Percentiles rank a stretch among this genome's conserved stretches.
Evolutionary conservation across 352 stramenopile species (phyloP).

Genomic region (Globisporangium carolinianum): DNA sequence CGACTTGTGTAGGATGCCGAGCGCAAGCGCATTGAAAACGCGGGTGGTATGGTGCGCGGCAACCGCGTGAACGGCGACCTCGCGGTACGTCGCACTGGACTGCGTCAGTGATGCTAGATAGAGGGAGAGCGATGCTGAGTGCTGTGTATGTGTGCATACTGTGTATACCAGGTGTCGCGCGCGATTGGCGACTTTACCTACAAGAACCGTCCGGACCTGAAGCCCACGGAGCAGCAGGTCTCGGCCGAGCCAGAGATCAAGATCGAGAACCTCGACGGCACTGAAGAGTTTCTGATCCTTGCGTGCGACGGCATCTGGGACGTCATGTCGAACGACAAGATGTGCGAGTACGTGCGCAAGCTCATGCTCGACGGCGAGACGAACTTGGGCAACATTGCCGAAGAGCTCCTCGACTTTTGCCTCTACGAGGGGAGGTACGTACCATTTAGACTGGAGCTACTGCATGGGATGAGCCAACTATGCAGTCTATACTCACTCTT

Average conservation of each 20-base stretch:
- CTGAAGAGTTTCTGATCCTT: constrained; percentile 89
- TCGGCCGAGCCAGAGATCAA: constrained; percentile 87
- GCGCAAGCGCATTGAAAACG: constrained; percentile 59
- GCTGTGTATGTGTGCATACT: constrained; percentile 7
- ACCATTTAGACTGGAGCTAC: no score
- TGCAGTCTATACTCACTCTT: no score
- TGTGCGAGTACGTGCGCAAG: constrained; percentile 77
- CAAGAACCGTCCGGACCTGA: constrained; percentile 56
- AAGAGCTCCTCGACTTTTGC: constrained; percentile 78
- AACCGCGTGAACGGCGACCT: constrained; percentile 83
- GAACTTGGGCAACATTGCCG: constrained; percentile 64
- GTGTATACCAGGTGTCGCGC: constrained; percentile 54
- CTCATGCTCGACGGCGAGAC: constrained; percentile 64
- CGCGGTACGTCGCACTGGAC: constrained; percentile 32
- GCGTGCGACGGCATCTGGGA: constrained; percentile 93
- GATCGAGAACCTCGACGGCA: constrained; percentile 61
- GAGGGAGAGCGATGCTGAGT: neutral
- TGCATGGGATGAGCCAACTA: no score
- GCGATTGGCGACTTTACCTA: constrained; percentile 77
- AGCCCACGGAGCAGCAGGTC: constrained; percentile 63
- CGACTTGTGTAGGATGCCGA: constrained; percentile 37
- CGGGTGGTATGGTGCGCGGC: constrained; percentile 58
- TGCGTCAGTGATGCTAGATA: neutral
- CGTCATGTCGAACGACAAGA: constrained; percentile 89
- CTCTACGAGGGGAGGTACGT: constrained; percentile 59